Percentiles rank a stretch among this genome's conserved stretches.
These are phyloP conservation scores for Litsea cubeba DNA, from an alignment of 164 flowering plant species.

Conservation along the genomic window DNA sequence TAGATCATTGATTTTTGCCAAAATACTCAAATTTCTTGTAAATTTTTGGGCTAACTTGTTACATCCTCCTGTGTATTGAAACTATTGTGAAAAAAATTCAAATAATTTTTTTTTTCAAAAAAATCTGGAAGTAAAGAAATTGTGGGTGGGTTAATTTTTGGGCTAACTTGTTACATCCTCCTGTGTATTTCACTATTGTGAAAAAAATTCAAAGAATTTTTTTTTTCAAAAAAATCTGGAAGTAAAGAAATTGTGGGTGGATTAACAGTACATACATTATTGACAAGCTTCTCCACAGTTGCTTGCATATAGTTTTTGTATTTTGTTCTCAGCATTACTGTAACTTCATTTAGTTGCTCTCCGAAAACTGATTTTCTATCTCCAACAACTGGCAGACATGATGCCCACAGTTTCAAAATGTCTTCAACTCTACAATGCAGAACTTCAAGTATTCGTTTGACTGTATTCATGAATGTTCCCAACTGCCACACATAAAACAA, in stretches of 20 bases:
- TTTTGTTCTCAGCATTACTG: conserved; percentile 81
- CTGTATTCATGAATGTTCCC: conserved; percentile 76
- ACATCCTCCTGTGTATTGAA: background rate
- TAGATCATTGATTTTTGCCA: background rate
- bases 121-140: background rate
- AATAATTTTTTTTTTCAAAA: background rate
- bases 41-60: background rate
- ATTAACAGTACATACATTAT: conserved; percentile 51
- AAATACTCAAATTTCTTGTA: background rate
- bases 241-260: background rate
- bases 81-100: background rate
- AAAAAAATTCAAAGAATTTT: no score
- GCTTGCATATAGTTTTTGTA: conserved; percentile 91
- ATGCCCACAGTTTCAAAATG: conserved; percentile 75
- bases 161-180: background rate
- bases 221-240: no score
- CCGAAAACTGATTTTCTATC: conserved; percentile 61
- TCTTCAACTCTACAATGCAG: conserved; percentile 73
- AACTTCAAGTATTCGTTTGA: conserved; percentile 86
- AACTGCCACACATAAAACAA: conserved; percentile 37
- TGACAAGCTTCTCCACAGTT: conserved; percentile 64
- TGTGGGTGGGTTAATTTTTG: background rate
- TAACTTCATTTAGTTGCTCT: conserved; percentile 81
- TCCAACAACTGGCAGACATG: conserved; percentile 57
- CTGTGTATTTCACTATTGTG: background rate